Percentiles rank a stretch among this genome's conserved stretches.
These are phyloP conservation scores for Candida ortonii DNA, from an alignment of 805 yeast genomes.

Conservation along the genomic window DNA sequence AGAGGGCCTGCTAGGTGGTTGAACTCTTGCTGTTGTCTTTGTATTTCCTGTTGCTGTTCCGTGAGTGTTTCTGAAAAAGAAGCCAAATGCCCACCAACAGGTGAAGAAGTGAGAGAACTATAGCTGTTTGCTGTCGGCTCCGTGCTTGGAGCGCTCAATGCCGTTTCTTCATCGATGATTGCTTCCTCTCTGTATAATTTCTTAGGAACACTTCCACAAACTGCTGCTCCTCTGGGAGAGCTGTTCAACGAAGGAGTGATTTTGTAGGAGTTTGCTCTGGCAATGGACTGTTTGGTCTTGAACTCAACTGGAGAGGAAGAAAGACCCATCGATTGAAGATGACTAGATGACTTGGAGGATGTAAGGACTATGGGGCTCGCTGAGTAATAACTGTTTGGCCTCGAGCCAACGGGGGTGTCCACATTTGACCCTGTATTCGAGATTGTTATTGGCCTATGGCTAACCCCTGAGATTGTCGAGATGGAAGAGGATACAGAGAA, in stretches of 20 bases:
- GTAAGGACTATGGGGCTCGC: constrained; percentile 7
- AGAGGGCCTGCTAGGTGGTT: not conserved
- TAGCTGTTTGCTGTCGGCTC: not conserved
- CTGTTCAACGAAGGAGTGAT: constrained; percentile 25
- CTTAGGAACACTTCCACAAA: constrained; percentile 20
- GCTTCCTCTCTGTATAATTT: constrained; percentile 17
- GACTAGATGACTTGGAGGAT: constrained; percentile 14
- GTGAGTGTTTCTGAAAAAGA: constrained; percentile 1
- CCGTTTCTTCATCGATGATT: constrained; percentile 21
- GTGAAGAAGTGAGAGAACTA: constrained; percentile 9
- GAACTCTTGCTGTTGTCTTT: not conserved
- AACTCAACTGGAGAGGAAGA: constrained; percentile 30
- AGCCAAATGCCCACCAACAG: constrained; percentile 4
- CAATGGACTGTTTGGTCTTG: constrained; percentile 22
- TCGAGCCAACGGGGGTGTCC: constrained; percentile 7
- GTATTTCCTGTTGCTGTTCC: not conserved
- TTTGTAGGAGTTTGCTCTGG: constrained; percentile 25
- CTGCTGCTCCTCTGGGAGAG: constrained; percentile 23
- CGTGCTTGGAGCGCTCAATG: constrained; percentile 5
- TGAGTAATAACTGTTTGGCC: constrained; percentile 16
- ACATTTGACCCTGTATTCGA: constrained; percentile 7
- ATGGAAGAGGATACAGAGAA: constrained; percentile 23
- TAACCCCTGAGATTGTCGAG: constrained; percentile 14
- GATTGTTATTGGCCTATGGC: constrained; percentile 22
- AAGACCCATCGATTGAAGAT: constrained; percentile 12